Conservation (phyloP, 257 asterid genomes). For the Nyctanthes arbortristis region DNA sequence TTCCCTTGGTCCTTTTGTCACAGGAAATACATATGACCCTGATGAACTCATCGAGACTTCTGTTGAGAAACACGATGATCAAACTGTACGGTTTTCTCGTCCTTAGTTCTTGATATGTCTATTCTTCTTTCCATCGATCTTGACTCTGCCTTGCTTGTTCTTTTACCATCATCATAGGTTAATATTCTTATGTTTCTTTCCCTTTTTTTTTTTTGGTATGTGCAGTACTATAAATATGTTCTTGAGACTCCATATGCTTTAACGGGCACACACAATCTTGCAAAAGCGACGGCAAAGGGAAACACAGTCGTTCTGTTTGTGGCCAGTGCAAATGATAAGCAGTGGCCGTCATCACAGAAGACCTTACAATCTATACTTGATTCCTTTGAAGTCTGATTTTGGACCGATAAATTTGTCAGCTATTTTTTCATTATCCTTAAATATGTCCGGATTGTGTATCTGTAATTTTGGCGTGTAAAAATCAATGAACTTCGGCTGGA, state of each 20-base stretch:
- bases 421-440: too few relatives aligned
- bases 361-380: constrained; percentile 81
- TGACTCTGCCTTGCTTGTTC: constrained; percentile 10
- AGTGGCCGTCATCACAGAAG: constrained; percentile 73
- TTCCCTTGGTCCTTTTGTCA: constrained; percentile 96
- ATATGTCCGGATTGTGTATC: too few relatives aligned
- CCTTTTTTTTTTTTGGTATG: not conserved
- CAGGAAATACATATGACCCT: constrained; percentile 83
- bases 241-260: constrained; percentile 93
- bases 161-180: not conserved
- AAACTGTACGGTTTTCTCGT: constrained; percentile 50
- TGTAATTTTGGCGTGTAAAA: too few relatives aligned
- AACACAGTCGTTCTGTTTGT: constrained; percentile 84
- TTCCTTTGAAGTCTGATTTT: constrained; percentile 68
- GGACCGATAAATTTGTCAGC: constrained; percentile 8
- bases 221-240: constrained; percentile 87
- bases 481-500: too few relatives aligned
- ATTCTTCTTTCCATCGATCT: not conserved
- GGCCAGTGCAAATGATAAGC: constrained; percentile 89
- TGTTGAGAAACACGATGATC: constrained; percentile 79
- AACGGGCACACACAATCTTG: constrained; percentile 92
- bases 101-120: not conserved
- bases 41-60: constrained; percentile 81
- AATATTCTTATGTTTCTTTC: too few relatives aligned
- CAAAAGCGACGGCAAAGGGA: constrained; percentile 94